Conservation (phyloP, 1,284 basidiomycete genomes). For the Coriolopsis trogii region DNA sequence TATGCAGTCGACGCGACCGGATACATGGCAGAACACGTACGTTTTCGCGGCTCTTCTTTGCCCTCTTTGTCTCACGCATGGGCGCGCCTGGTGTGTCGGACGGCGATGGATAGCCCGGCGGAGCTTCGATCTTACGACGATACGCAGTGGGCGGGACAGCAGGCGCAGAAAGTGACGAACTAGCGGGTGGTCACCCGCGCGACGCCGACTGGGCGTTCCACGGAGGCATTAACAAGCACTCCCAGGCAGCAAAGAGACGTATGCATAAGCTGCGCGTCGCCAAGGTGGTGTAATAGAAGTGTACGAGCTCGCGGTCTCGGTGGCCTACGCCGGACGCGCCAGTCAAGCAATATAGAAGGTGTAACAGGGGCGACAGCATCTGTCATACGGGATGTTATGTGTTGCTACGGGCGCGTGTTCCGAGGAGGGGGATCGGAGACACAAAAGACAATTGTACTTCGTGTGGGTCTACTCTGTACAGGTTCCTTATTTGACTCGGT, state of each 20-base stretch:
- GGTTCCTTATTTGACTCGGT: too few relatives aligned
- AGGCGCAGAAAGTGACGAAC: conserved; percentile 23
- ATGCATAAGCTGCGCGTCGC: conserved; percentile 57
- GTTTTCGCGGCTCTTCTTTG: too few relatives aligned
- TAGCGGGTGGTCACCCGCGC: conserved; percentile 18
- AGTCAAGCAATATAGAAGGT: conserved; percentile 1
- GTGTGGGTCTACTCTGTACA: too few relatives aligned
- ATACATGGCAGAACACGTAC: conserved; percentile 71
- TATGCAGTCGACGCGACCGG: conserved; percentile 65
- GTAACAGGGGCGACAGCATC: conserved; percentile 1
- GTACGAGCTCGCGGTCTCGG: not conserved
- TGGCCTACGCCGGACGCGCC: not conserved
- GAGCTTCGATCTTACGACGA: conserved; percentile 47
- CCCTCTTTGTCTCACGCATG: too few relatives aligned
- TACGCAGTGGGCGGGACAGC: conserved; percentile 41
- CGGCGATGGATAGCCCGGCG: conserved; percentile 70
- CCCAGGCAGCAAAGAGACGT: conserved; percentile 57
- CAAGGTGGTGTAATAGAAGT: conserved; percentile 28
- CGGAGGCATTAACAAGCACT: conserved; percentile 76
- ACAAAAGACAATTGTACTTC: too few relatives aligned
- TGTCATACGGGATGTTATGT: not conserved
- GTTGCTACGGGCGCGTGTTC: too few relatives aligned
- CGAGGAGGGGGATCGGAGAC: too few relatives aligned
- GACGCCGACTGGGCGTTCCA: conserved; percentile 69
- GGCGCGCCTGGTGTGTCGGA: too few relatives aligned